Conservation (phyloP, 2,329 filamentous ascomycete species). For the Cladorrhinum sp. region DNA sequence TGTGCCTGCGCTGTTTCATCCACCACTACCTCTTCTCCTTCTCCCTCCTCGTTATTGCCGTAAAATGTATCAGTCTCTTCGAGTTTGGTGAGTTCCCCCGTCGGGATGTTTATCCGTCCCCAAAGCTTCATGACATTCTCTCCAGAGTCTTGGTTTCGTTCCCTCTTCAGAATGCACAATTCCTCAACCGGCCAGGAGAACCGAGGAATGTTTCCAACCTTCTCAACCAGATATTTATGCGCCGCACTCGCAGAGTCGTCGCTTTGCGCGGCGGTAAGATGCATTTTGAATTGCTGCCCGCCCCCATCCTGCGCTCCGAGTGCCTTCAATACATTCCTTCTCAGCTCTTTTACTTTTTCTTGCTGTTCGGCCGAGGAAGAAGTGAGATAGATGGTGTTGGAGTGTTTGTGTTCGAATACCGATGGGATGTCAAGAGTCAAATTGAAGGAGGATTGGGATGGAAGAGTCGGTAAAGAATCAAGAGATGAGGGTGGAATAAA, state of each 20-base stretch:
- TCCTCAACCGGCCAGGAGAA: conserved; percentile 48
- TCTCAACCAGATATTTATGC: conserved; percentile 51
- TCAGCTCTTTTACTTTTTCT: conserved; percentile 34
- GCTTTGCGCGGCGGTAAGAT: conserved; percentile 61
- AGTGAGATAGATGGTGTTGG: conserved; percentile 50
- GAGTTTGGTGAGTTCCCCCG: conserved; percentile 27
- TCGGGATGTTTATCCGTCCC: conserved; percentile 44
- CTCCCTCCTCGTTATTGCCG: not conserved
- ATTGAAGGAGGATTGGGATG: not conserved
- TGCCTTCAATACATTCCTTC: conserved; percentile 34
- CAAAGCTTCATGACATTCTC: conserved; percentile 53
- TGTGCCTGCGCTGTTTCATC: too few species aligned
- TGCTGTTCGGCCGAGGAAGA: not conserved
- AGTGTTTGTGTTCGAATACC: conserved; percentile 22
- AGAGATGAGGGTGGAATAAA: conserved; percentile 54
- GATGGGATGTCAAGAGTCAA: not conserved
- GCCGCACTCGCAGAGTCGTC: conserved; percentile 42
- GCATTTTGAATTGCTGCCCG: conserved; percentile 40
- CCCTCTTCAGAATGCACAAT: conserved; percentile 53
- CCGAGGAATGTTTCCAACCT: conserved; percentile 46
- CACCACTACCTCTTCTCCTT: not conserved
- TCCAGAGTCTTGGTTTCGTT: conserved; percentile 33
- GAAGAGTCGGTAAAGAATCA: conserved; percentile 15
- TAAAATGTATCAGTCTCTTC: conserved; percentile 27
- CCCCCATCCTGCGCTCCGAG: conserved; percentile 34